Base-by-base conservation (phyloP, 2,329 filamentous ascomycete species). In the Knufia fluminis region DNA sequence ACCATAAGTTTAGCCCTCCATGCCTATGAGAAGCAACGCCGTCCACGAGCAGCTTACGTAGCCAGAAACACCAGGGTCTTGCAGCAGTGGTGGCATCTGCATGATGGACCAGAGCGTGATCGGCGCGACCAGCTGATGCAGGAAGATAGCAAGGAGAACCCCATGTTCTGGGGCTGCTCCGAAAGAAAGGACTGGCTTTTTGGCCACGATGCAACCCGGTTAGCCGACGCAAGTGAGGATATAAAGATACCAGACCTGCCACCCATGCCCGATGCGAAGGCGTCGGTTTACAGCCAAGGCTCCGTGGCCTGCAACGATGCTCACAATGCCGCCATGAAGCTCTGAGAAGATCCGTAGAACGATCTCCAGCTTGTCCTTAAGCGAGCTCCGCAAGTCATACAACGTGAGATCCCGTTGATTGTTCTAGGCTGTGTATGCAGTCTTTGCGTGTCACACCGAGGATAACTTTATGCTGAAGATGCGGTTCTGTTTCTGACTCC, bases 11-110 rank as follows among this genome's bases (percentile, higher is more conserved):
- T 35, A 2, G 56, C 56, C 12, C 42, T 58, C 1, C 24, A 46
- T 3, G 51, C 45, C 0, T 84, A 83, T 54, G 77, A 84, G 59
- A 42, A 33, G 19, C 54, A 55, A 17, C 45, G 56, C 12, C 23
- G 38, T 4, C 51, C 56, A 4, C 42, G 56, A 38, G 54, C 58
- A 23, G 56, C 55, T 12, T 61, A 62, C 43, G 48, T 63, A 14
- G 59, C 59, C 2, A 58, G 56, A 14, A 64, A 63, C 46, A 64
- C 61, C 3, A 48, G 60, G 12, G 58, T 65, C 4, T 46, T 65
- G 12, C 62, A 65, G 44, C 59, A 62, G 22, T 62, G 59, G 61
- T 52, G 61, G 44, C 62, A 65, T 50, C 49, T 64, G 1, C 55
- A 62, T 46, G 61, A 64, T 46, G 61, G 62, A 1, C 49, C 57